These are phyloP conservation scores for Microbotryum lychnidis-dioicae DNA, from an alignment of 1,284 basidiomycete species.

Conservation along the genomic window DNA sequence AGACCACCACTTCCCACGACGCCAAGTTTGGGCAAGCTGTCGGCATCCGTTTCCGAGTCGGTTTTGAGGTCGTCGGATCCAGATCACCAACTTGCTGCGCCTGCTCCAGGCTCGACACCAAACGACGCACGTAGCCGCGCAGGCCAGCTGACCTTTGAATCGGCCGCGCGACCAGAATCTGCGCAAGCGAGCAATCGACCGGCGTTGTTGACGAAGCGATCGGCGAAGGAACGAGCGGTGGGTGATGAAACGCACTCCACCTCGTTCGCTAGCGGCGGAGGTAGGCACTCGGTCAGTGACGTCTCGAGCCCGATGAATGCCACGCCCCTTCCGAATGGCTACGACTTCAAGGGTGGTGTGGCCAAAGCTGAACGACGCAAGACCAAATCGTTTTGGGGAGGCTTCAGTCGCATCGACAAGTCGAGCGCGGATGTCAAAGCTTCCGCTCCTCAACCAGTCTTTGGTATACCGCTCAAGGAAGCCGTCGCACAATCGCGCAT, in stretches of 20 bases:
- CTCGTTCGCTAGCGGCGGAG: slow-evolving; percentile 48
- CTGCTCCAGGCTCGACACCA: too few species aligned
- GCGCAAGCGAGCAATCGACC: too few species aligned
- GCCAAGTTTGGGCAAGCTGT: too few species aligned
- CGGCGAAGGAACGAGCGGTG: too few species aligned
- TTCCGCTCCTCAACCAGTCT: slow-evolving; percentile 52
- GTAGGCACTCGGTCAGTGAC: slow-evolving; percentile 56
- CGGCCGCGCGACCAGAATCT: too few species aligned
- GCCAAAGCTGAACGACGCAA: slow-evolving; percentile 45
- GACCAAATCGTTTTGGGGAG: slow-evolving; percentile 54
- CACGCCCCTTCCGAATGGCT: slow-evolving; percentile 73
- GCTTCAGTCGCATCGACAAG: slow-evolving; percentile 24
- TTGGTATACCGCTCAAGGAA: slow-evolving; percentile 79
- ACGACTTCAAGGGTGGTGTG: slow-evolving; percentile 56
- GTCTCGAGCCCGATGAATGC: slow-evolving; percentile 85
- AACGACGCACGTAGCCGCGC: too few species aligned
- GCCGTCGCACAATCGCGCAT: slow-evolving; percentile 81
- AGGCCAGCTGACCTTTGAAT: too few species aligned
- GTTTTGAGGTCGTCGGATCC: too few species aligned
- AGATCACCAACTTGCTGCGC: too few species aligned
- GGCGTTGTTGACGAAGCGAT: too few species aligned
- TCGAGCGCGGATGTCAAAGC: not conserved
- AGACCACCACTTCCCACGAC: too few species aligned
- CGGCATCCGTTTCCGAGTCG: too few species aligned
- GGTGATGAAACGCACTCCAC: slow-evolving; percentile 38